Evolutionary conservation across 2,329 filamentous ascomycete genomes (phyloP), one percentile per base, ranked within the genome.

Genomic region (Cryphonectria japonica): DNA sequence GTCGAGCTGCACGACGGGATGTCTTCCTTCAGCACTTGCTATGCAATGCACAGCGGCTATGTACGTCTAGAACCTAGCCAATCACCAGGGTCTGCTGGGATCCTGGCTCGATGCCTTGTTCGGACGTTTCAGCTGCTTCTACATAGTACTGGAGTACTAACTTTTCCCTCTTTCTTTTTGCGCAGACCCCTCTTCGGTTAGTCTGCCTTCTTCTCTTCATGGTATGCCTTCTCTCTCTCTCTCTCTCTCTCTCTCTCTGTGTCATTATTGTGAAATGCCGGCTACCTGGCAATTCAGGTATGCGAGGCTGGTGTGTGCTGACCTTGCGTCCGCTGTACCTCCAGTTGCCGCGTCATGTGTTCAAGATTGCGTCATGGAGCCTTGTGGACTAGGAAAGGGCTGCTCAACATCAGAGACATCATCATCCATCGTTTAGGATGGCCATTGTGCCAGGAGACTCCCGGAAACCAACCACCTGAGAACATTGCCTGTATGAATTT

Each of bases 21-120:
- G 54, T 71, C 63, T 72, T 63, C 43, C 59, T 62, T 72, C 63
- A 74, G 71, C 70, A 73, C 73, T 73, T 71, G 73, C 73, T 29
- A 74, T 74, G 73, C 76, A 73, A 78, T 79, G 78, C 78, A 79
- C 75, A 76, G 78, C 78, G 78, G 78, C 77, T 78, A 79, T 76
- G 76, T 79, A 76, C 77, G 76, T 72, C 73, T 73, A 73, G 73
- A 71, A 70, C 69, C 65, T 72, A 69, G 62, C 78, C 78, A 79
- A 79, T 78, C 75, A 71, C 39, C 34, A n/a, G 37, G 43, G 52
- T 57, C 34, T 54, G 62, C 41, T 22, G 43, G 66, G 65, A 57
- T 29, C 61, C 46, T 60, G 46, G 63, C 41, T 65, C 68, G 29
- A 22, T 66, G 62, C 57, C 66, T 54, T 59, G 46, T 59, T 68